Conservation (phyloP, 1,284 basidiomycete genomes). For the Retiboletus flavoniger region DNA sequence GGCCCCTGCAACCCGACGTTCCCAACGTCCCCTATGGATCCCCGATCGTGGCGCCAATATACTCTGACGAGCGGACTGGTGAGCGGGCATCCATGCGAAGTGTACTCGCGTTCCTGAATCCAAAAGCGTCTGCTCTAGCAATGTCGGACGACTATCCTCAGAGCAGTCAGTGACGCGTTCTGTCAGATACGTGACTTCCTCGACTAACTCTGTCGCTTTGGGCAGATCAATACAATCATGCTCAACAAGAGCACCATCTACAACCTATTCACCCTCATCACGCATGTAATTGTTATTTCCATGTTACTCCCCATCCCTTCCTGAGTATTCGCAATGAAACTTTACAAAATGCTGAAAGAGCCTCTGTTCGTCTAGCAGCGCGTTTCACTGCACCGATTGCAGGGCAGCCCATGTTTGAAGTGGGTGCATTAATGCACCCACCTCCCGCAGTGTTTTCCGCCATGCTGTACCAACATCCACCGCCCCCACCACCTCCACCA, state of each 20-base stretch:
- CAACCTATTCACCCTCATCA: conserved; percentile 32
- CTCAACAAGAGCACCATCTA: conserved; percentile 33
- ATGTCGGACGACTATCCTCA: conserved; percentile 31
- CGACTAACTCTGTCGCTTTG: conserved; percentile 18
- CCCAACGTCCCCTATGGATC: conserved; percentile 36
- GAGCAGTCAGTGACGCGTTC: conserved; percentile 32
- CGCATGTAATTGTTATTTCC: conserved; percentile 34
- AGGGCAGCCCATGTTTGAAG: conserved; percentile 36
- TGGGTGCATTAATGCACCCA: conserved; percentile 35
- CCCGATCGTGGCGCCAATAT: conserved; percentile 40
- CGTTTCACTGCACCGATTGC: conserved; percentile 42
- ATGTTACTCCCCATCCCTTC: conserved; percentile 12
- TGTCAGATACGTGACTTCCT: background rate
- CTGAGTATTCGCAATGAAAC: conserved; percentile 34
- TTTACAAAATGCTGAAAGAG: conserved; percentile 52
- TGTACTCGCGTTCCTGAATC: conserved; percentile 16
- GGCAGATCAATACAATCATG: conserved; percentile 31
- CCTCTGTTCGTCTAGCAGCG: conserved; percentile 55
- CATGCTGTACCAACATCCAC: conserved; percentile 33
- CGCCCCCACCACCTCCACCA: conserved; percentile 27
- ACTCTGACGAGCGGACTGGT: conserved; percentile 49
- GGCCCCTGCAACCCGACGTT: conserved; percentile 32
- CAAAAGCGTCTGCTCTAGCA: conserved; percentile 25
- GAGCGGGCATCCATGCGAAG: conserved; percentile 20
- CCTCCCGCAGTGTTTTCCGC: conserved; percentile 31